Base-by-base conservation (phyloP, 2,329 filamentous ascomycete species). In the Colletotrichum liriopes region DNA sequence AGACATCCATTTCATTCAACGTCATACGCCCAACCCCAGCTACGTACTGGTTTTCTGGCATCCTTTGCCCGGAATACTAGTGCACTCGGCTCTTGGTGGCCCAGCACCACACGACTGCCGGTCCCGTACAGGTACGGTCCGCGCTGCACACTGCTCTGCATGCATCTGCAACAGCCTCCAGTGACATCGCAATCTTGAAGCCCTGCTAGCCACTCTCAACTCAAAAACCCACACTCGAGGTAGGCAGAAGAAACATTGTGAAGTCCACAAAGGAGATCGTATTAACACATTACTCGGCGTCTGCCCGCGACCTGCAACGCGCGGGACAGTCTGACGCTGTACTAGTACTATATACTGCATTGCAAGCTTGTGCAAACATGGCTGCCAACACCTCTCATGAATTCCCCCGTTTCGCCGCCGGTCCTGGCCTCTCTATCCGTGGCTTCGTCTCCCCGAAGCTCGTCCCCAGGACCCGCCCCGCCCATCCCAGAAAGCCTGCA, bases 201-300 rank as follows among this genome's bases (percentile, higher is more conserved):
- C 2, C 20, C 7, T n/a, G 14, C 49, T 12, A 8, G n/a, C 12
- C 49, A 51, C 16, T 9, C 16, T 9, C 26, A 29, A 18, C 18
- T 16, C 23, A 20, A 16, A 37, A 3, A 16, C 16, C 26, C 5
- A 18, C 14, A 3, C 14, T 20, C 32, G 18, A n/a, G 3, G 39
- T 0, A 2, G 26, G 16, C 29, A 32, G 14, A 16, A 2, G 2
- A 16, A 12, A 3, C 11, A 43, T 35, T 7, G 5, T 4, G 5
- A 35, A 55, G 23, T 72, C 64, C 60, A 68, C 68, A 65, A 72
- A 68, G 47, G 64, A 68, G 47, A 73, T 68, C 72, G 20, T 73
- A 73, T 72, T 73, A 72, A 60, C 72, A 58, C 59, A 73, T 72
- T 73, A 73, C 14, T 39, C 60, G 62, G 59, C 7, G 12, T 45